Conservation (phyloP, 2,329 filamentous ascomycete species). For the Pseudogymnoascus sp. region DNA sequence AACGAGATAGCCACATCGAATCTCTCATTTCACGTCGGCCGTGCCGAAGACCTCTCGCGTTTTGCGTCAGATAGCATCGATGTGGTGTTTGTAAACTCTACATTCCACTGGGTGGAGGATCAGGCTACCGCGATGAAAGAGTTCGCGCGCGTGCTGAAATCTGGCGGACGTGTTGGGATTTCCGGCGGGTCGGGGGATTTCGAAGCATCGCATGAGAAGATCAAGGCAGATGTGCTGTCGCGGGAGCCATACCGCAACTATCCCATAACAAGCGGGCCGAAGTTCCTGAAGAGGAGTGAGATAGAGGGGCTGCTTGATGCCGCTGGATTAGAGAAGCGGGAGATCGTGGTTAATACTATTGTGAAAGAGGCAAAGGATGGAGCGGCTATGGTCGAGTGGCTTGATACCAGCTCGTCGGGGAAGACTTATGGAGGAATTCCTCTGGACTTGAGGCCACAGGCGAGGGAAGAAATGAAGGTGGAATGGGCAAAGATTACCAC, state of each 20-base stretch:
- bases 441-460: slow-evolving; percentile 23
- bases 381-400: slow-evolving; percentile 27
- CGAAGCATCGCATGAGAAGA: not conserved
- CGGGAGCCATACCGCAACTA: slow-evolving; percentile 22
- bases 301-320: slow-evolving; percentile 20
- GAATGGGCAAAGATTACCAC: slow-evolving; percentile 27
- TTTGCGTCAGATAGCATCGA: slow-evolving; percentile 23
- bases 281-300: slow-evolving; percentile 23
- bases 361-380: slow-evolving; percentile 17
- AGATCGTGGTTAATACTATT: slow-evolving; percentile 23
- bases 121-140: slow-evolving; percentile 21
- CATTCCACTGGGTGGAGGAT: slow-evolving; percentile 26
- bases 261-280: slow-evolving; percentile 20
- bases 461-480: slow-evolving; percentile 26
- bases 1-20: slow-evolving; percentile 22
- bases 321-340: slow-evolving; percentile 17
- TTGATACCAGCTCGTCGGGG: slow-evolving; percentile 29
- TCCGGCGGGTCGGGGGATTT: not conserved
- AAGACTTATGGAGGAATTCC: slow-evolving; percentile 29
- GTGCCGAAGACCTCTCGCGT: slow-evolving; percentile 25
- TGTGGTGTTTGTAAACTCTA: slow-evolving; percentile 24
- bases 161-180: slow-evolving; percentile 14
- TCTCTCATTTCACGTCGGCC: slow-evolving; percentile 20
- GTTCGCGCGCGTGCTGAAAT: slow-evolving; percentile 21
- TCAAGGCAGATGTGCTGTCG: slow-evolving; percentile 21